phyloP scores from a whole-genome alignment of 306 rosid genomes.

The Gastrolobium villosum region DNA sequence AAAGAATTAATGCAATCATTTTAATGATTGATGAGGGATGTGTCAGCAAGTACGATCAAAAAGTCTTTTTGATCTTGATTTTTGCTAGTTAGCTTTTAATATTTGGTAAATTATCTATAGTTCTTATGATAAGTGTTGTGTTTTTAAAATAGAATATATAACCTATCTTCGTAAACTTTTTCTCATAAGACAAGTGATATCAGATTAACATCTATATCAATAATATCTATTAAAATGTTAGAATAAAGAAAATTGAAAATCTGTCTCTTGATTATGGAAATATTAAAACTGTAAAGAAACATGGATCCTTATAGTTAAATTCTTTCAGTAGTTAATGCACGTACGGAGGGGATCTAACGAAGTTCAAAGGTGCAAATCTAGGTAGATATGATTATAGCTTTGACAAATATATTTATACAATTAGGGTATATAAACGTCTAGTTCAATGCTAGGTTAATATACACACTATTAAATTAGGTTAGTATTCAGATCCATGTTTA shows the following conservation, averaged over 20 bases:
- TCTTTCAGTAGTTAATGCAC: background rate
- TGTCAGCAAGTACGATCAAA: no score
- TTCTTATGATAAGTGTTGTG: no score
- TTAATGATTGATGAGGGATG: no score
- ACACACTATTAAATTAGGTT: background rate
- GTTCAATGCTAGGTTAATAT: background rate
- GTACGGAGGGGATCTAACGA: background rate
- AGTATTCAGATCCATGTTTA: constrained; percentile 11
- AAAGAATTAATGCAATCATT: no score
- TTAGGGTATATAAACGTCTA: background rate
- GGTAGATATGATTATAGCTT: constrained; percentile 21
- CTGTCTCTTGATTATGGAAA: background rate
- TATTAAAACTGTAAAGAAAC: constrained; percentile 10
- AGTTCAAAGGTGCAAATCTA: constrained; percentile 3
- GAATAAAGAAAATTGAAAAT: background rate
- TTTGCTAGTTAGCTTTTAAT: no score
- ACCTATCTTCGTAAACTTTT: no score
- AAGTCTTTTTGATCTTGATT: no score
- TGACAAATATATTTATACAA: background rate
- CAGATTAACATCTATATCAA: background rate
- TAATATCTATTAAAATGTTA: background rate
- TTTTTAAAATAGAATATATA: no score
- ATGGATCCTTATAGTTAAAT: background rate
- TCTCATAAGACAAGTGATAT: background rate
- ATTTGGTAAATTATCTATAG: no score